Conservation (phyloP, 2,329 filamentous ascomycete species). For the Lasiodiplodia gonubiensis region DNA sequence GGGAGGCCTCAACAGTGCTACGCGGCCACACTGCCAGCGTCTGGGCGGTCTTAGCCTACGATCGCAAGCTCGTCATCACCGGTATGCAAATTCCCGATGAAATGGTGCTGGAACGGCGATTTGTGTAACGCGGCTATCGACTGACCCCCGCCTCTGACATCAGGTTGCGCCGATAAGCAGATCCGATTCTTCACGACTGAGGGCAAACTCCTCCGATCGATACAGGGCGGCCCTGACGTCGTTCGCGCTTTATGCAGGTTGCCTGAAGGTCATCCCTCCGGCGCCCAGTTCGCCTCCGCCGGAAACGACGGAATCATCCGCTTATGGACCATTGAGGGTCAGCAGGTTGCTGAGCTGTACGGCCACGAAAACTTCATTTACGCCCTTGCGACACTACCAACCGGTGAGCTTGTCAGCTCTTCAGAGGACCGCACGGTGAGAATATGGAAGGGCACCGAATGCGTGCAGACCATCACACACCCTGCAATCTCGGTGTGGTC, state of each 20-base stretch:
- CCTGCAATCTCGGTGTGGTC: slow-evolving; percentile 96
- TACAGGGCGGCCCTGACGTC: slow-evolving; percentile 77
- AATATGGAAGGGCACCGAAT: slow-evolving; percentile 82
- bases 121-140: slow-evolving; percentile 14
- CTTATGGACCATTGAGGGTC: slow-evolving; percentile 82
- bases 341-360: slow-evolving; percentile 75
- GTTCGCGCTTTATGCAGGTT: slow-evolving; percentile 87
- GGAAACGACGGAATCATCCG: slow-evolving; percentile 91
- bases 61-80: slow-evolving; percentile 80
- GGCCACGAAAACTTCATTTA: slow-evolving; percentile 98
- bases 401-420: slow-evolving; percentile 86
- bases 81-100: slow-evolving; percentile 43
- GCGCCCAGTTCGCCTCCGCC: slow-evolving; percentile 91
- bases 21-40: slow-evolving; percentile 81
- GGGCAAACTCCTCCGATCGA: slow-evolving; percentile 67
- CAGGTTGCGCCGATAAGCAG: slow-evolving; percentile 84
- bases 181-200: slow-evolving; percentile 80
- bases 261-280: slow-evolving; percentile 75
- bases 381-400: slow-evolving; percentile 75
- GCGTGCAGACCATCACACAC: slow-evolving; percentile 94
- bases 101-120: slow-evolving; percentile 1
- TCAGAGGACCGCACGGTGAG: slow-evolving; percentile 94
- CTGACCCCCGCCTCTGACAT: slow-evolving; percentile 27
- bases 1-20: slow-evolving; percentile 76
- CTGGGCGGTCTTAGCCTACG: slow-evolving; percentile 88